Base-by-base conservation (phyloP, 2,329 filamentous ascomycete genomes). In the Colletotrichum kahawae region DNA sequence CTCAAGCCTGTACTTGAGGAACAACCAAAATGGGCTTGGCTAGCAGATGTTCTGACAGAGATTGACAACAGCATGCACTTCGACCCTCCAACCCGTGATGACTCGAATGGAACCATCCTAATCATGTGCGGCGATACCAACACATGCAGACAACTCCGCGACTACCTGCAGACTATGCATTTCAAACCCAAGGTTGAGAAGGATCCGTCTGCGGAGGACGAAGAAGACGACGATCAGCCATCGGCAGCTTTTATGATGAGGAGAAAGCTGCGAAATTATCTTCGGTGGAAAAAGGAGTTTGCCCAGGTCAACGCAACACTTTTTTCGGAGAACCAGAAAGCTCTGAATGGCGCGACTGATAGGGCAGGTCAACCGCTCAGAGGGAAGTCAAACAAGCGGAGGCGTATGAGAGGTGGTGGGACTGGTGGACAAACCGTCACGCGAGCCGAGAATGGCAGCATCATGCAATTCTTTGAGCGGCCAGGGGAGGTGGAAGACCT, bases 121-220 rank as follows among this genome's bases (percentile, higher is more conserved):
- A 95, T 99, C 82, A 98, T 99, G 97, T 98, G 96, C 81, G 93
- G 93, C 31, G 96, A 98, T 80, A 92, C 94, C 71, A 92, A 93
- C 71, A 98, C 95, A 10, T 98, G 95, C 81, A 91, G 94, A 16
- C 97, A 99, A 80, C 87, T 99, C 56, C 92, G 95, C 77, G 96
- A 98, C 82, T 98, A 96, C 82, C 86, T 99, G 24, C 94, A 98
- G 82, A 95, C 92, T 8, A 98, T 98, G 95, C 92, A 97, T 81
- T 90, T 96, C 33, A 92, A 90, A 69, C 89, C 92, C 68, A 89
- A 83, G 79, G 82, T 80, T 59, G 87, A 90, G 67, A 84, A 85
- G 51, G 81, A 83, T 59, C 63, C 79, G 21, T 33, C 66, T 14
- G 84, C 88, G 56, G 84, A 86, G 34, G 85, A 87, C 7, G 84